phyloP scores from a whole-genome alignment of 75 land plant species.

The Pinus tabuliformis region DNA sequence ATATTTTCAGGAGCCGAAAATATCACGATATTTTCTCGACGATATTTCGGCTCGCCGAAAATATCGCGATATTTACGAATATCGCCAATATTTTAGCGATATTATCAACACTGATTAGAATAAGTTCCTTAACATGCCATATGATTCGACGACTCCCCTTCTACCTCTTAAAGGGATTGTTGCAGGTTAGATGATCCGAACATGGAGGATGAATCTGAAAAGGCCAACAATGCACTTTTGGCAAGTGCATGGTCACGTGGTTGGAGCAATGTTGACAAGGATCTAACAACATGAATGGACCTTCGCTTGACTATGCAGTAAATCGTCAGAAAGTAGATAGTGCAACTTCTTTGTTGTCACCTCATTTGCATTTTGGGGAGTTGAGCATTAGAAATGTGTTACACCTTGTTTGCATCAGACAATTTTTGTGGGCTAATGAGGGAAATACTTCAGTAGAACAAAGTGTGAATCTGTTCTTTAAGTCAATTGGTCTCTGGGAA shows the following conservation, averaged over 20 bases:
- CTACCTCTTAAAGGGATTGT: constrained; percentile 76
- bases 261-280: constrained; percentile 89
- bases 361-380: constrained; percentile 68
- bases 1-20: too few species aligned
- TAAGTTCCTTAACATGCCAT: constrained; percentile 85
- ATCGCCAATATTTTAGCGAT: too few species aligned
- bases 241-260: constrained; percentile 96
- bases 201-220: constrained; percentile 84
- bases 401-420: constrained; percentile 23
- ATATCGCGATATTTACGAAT: too few species aligned
- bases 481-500: constrained; percentile 87
- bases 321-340: constrained; percentile 84
- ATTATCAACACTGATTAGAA: too few species aligned
- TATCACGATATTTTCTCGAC: too few species aligned
- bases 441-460: constrained; percentile 79
- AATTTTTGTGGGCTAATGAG: constrained; percentile 87
- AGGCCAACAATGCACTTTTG: constrained; percentile 89
- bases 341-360: too few species aligned
- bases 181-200: constrained; percentile 66
- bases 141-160: constrained; percentile 84
- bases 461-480: constrained; percentile 80
- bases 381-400: constrained; percentile 26
- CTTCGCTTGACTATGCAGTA: constrained; percentile 65
- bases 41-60: too few species aligned
- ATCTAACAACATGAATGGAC: constrained; percentile 74